These are phyloP conservation scores for Geranomyces variabilis DNA, from an alignment of 192 early-diverging fungal genomes.

Conservation along the genomic window DNA sequence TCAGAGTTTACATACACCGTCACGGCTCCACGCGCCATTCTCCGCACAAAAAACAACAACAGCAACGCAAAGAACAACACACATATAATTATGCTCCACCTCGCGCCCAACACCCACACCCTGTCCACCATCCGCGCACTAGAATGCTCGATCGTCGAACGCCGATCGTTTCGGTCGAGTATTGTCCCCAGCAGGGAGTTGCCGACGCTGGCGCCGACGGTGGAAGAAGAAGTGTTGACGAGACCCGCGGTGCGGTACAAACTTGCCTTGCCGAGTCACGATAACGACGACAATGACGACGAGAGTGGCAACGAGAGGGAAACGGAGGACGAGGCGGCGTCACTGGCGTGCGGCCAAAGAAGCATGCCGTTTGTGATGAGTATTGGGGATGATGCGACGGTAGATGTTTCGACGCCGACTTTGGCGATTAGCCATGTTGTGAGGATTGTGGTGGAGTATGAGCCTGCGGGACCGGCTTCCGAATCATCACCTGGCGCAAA, in stretches of 20 bases:
- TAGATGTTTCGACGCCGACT: not conserved
- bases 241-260: constrained; percentile 12
- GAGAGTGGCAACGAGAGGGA: too few relatives aligned
- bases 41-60: not conserved
- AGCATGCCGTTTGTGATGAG: too few relatives aligned
- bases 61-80: too few relatives aligned
- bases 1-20: constrained; percentile 12
- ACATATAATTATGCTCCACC: not conserved
- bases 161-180: constrained; percentile 8
- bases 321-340: too few relatives aligned
- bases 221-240: not conserved
- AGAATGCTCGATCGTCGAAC: constrained; percentile 1
- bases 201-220: constrained; percentile 6
- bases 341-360: too few relatives aligned
- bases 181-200: not conserved
- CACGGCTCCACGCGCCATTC: constrained; percentile 9
- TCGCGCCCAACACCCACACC: not conserved
- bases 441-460: constrained; percentile 15
- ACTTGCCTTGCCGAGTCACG: not conserved
- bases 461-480: not conserved
- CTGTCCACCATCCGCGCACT: not conserved
- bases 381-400: not conserved
- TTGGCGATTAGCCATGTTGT: constrained; percentile 14
- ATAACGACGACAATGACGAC: too few relatives aligned
- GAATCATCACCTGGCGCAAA: not conserved